Base-by-base conservation (phyloP, 192 early-diverging fungal species). In the Phlyctochytrium planicorne region DNA sequence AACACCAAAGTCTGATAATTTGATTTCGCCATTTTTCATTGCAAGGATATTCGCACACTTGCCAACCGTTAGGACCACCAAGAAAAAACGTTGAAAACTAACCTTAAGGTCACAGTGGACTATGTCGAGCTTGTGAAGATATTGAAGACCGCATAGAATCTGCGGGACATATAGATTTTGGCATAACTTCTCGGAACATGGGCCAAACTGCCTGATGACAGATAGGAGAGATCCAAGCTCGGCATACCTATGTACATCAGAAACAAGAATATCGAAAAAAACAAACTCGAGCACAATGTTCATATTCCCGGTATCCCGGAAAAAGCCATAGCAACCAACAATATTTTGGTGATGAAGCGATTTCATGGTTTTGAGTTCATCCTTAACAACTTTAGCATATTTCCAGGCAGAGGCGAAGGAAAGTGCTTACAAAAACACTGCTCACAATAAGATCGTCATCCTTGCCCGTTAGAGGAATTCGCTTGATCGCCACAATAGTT, bases 1-100 rank as follows among this genome's bases (percentile, higher is more conserved):
- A 6, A 97, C 94, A 47, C 95, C 95, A 82, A 97, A 97, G 68
- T 97, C 95, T 0, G 94, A 90, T 33, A 97, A 77, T 68, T 97
- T 97, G 3, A 95, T 91, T 72, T 93, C 88, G 1, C 93, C 93
- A 32, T 88, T 91, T 67, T 97, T 97, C n/a, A 94, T 96, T 0
- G 91, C 92, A 60, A 98, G 71, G 59, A 98, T 93, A 73, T 98
- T 98, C 60, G 94, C 94, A 2, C 66, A 68, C 76, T 78, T 24
- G n/a, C n/a, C n/a, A n/a, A n/a, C n/a, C n/a, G n/a, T n/a, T n/a
- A n/a, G n/a, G n/a, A 3, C 14, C 6, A 59, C 20, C 60, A 71
- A 69, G 10, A 72, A 2, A 66, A 27, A 1, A 24, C 20, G 20
- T 67, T 14, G 55, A 68, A 33, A 53, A 16, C 4, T 4, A 14